Evolutionary conservation across 495 filamentous ascomycete genomes (phyloP).

Genomic region (Echria macrotheca): DNA sequence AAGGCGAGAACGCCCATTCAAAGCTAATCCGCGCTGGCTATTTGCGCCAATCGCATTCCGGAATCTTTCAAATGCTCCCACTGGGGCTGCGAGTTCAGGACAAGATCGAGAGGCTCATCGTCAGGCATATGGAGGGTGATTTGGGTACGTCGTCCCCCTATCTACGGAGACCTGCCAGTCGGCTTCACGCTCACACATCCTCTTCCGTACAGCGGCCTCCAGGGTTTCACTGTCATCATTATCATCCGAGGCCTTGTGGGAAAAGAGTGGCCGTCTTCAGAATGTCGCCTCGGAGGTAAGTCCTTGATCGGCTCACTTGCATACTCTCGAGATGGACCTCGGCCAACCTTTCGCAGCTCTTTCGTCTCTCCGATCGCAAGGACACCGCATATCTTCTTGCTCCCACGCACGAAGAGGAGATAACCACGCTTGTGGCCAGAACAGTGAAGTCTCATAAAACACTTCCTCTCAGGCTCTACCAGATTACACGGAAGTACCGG

Average conservation of each 20-base stretch:
- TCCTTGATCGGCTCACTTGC: no score
- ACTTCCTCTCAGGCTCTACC: constrained; percentile 82
- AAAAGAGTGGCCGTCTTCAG: constrained; percentile 44
- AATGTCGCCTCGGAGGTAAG: constrained; percentile 38
- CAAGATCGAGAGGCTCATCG: constrained; percentile 79
- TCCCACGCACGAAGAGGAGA: constrained; percentile 95
- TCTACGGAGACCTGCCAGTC: background rate
- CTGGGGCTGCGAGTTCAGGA: constrained; percentile 85
- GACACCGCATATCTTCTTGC: constrained; percentile 70
- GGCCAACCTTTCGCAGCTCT: constrained; percentile 66
- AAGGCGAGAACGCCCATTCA: constrained; percentile 62
- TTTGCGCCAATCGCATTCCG: constrained; percentile 79
- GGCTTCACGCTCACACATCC: background rate
- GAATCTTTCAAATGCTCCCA: constrained; percentile 89
- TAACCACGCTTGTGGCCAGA: constrained; percentile 70
- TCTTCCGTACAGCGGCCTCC: constrained; percentile 58
- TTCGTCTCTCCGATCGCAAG: constrained; percentile 75
- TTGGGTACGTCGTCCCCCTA: constrained; percentile 50
- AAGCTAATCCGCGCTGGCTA: constrained; percentile 74
- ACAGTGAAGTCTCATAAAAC: constrained; percentile 80
- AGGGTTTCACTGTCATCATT: constrained; percentile 85
- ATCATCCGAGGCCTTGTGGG: constrained; percentile 81
- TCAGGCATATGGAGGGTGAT: constrained; percentile 74
- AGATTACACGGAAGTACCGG: constrained; percentile 89
- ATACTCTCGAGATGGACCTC: no score